These are phyloP conservation scores for Tuctoria greenei DNA, from an alignment of 176 grass and related monocot species.

Conservation along the genomic window DNA sequence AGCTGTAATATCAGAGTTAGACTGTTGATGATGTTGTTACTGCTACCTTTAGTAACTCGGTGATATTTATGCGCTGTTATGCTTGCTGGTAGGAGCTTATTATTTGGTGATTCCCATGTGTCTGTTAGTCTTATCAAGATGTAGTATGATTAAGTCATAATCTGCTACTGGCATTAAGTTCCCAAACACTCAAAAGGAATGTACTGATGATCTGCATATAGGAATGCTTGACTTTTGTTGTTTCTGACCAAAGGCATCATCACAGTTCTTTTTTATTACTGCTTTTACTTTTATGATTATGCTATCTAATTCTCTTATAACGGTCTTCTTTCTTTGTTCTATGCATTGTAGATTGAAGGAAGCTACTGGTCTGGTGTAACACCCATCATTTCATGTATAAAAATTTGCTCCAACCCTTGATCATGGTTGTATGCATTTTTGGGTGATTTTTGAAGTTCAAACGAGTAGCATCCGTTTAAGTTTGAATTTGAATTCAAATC, in stretches of 20 bases:
- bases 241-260: background rate
- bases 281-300: background rate
- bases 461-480: too few species aligned
- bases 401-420: too few species aligned
- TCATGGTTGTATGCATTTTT: too few species aligned
- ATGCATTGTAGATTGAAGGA: constrained; percentile 76
- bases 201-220: background rate
- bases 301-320: background rate
- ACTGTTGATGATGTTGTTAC: background rate
- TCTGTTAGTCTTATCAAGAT: background rate
- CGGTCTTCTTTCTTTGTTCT: background rate
- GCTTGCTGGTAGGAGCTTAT: background rate
- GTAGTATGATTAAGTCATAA: background rate
- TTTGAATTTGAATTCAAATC: too few species aligned
- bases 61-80: background rate
- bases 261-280: constrained; percentile 6
- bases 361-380: constrained; percentile 74
- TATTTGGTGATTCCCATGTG: background rate
- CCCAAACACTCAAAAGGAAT: background rate
- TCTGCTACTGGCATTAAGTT: background rate
- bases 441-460: too few species aligned
- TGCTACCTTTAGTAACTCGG: background rate
- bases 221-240: background rate
- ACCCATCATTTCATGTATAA: too few species aligned
- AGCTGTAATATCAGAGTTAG: background rate